These are phyloP conservation scores for Mucor piriformis DNA, from an alignment of 371 early-diverging fungal genomes.

Conservation along the genomic window DNA sequence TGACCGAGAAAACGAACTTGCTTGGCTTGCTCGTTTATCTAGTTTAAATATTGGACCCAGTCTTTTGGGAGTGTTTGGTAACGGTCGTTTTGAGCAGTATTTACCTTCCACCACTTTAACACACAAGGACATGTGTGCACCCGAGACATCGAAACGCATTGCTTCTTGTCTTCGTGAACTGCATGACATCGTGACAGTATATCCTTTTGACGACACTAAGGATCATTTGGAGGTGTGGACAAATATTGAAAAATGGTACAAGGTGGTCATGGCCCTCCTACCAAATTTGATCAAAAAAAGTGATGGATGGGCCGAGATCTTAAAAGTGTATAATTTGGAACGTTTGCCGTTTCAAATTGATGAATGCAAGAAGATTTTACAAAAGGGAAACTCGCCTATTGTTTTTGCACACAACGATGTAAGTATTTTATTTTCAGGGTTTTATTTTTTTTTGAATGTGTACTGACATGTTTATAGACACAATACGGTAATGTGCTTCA, in stretches of 20 bases:
- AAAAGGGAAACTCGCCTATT: slow-evolving; percentile 54
- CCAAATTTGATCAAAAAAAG: slow-evolving; percentile 22
- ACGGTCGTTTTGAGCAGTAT: slow-evolving; percentile 89
- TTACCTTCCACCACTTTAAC: slow-evolving; percentile 77
- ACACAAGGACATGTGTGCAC: slow-evolving; percentile 67
- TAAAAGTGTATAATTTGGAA: slow-evolving; percentile 46
- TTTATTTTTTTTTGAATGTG: neutral
- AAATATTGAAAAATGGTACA: slow-evolving; percentile 71
- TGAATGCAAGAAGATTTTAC: slow-evolving; percentile 44
- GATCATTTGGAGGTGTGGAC: slow-evolving; percentile 63
- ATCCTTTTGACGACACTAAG: slow-evolving; percentile 49
- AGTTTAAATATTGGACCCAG: slow-evolving; percentile 72
- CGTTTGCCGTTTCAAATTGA: slow-evolving; percentile 52
- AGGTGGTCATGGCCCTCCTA: slow-evolving; percentile 12
- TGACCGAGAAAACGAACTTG: slow-evolving; percentile 78
- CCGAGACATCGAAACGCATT: slow-evolving; percentile 69
- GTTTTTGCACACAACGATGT: slow-evolving; percentile 89
- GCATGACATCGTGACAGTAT: slow-evolving; percentile 70
- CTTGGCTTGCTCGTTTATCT: slow-evolving; percentile 77
- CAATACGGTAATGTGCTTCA: slow-evolving; percentile 88
- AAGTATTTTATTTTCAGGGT: slow-evolving; percentile 20
- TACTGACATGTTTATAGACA: slow-evolving; percentile 32
- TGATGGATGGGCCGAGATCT: slow-evolving; percentile 18
- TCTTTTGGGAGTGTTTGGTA: slow-evolving; percentile 79
- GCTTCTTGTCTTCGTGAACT: slow-evolving; percentile 74